Evolutionary conservation across 1,139 yeast species (phyloP).

Genomic region (Yamadazyma oceani): DNA sequence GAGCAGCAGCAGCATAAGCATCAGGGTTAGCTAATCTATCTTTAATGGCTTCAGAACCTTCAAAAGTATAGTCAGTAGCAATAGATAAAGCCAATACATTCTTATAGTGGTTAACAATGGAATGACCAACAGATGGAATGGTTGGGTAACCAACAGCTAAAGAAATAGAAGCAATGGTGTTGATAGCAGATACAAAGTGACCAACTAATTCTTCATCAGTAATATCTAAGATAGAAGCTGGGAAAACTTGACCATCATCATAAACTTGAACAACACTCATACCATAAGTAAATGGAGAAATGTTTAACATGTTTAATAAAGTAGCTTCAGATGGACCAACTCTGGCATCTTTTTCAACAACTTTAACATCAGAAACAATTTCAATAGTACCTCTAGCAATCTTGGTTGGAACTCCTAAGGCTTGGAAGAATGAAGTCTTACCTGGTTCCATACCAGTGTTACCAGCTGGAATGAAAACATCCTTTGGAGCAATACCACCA

Average conservation of each 20-base stretch:
- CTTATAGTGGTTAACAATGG: slow-evolving; percentile 99
- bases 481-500: slow-evolving; percentile 98
- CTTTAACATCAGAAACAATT: slow-evolving; percentile 96
- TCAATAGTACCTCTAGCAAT: slow-evolving; percentile 99
- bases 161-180: slow-evolving; percentile 93
- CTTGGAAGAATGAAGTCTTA: slow-evolving; percentile 99
- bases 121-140: slow-evolving; percentile 98
- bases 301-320: slow-evolving; percentile 98
- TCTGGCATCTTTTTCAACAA: slow-evolving; percentile 78
- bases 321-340: slow-evolving; percentile 99
- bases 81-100: slow-evolving; percentile 95
- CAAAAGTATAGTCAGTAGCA: slow-evolving; percentile 98
- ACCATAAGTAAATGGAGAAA: slow-evolving; percentile 99
- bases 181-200: slow-evolving; percentile 91
- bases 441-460: slow-evolving; percentile 99
- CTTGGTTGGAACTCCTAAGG: slow-evolving; percentile 99
- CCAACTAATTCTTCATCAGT: slow-evolving; percentile 93
- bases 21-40: slow-evolving; percentile 83
- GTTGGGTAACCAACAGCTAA: slow-evolving; percentile 99
- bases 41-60: slow-evolving; percentile 98
- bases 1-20: slow-evolving; percentile 99
- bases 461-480: slow-evolving; percentile 97
- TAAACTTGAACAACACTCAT: slow-evolving; percentile 93
- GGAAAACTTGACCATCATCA: slow-evolving; percentile 98
- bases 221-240: slow-evolving; percentile 94